Conservation (phyloP, 345 rosid genomes). For the Geranium rotundifolium region DNA sequence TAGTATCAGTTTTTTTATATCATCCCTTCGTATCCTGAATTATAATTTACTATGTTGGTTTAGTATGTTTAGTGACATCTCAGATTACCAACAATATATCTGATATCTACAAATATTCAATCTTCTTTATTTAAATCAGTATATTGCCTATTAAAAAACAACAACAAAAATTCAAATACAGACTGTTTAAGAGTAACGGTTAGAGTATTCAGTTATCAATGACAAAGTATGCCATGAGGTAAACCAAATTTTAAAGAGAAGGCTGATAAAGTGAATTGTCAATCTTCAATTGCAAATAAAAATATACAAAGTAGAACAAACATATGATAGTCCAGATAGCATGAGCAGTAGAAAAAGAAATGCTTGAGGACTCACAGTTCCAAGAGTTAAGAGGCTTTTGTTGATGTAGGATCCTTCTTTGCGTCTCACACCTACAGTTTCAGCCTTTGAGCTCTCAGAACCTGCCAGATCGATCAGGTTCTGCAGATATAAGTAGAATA, state of each 20-base stretch:
- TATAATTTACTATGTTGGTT: background rate
- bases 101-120: too few species aligned
- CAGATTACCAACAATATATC: background rate
- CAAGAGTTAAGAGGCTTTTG: conserved; percentile 94
- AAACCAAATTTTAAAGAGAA: too few species aligned
- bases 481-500: conserved; percentile 56
- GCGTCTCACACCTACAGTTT: conserved; percentile 85
- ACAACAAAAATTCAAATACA: too few species aligned
- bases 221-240: background rate
- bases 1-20: background rate
- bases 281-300: background rate
- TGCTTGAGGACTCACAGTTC: conserved; percentile 63
- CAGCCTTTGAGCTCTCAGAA: conserved; percentile 99
- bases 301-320: background rate
- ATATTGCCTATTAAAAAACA: too few species aligned
- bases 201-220: background rate
- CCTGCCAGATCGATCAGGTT: conserved; percentile 99
- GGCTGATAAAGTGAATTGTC: too few species aligned
- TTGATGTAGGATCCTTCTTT: conserved; percentile 98
- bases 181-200: too few species aligned
- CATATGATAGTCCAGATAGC: background rate
- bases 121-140: too few species aligned
- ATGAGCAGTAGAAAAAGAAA: conserved; percentile 5
- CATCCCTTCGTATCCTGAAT: background rate
- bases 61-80: background rate